Base-by-base conservation (phyloP, 805 yeast genomes). In the Wickerhamomyces bovis region DNA sequence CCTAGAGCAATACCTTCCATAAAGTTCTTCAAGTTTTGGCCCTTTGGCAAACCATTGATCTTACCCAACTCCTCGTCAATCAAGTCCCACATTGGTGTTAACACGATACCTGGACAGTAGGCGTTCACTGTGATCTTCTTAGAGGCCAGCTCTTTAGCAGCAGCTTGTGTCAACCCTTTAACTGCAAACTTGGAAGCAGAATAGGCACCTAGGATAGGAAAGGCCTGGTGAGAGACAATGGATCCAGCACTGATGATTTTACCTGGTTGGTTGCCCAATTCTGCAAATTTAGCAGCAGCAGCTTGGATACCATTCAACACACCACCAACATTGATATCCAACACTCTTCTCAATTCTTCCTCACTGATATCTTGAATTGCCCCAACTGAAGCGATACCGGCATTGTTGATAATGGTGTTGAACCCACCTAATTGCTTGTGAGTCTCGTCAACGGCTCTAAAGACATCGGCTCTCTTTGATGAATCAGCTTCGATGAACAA, bases 61-160 rank as follows among this genome's bases (percentile, higher is more conserved):
- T 52, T 57, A 28, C 58, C 52, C 48, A 63, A 45, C 50, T 55
- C 48, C 20, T 48, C 48, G 50, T 63, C 67, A 33, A 63, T 58
- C 28, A 56, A 46, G 42, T 63, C 67, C 61, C 66, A 58, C 64
- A 70, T 60, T 49, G 68, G 67, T 1, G 74, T 69, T n/a, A 61
- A 52, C n/a, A 68, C 71, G 44, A 65, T 63, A 30, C 72, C 74
- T 18, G 73, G 73, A 48, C 67, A 66, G 47, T 68, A 64, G 4
- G 65, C 52, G 49, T 70, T 70, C 15, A 69, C 68, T n/a, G 69
- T 63, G 46, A 70, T 66, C 42, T 65, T 62, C 30, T 63, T 45
- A 7, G 55, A 45, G 0, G 71, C 71, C 48, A 64, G 54, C 48
- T 70, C 74, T 42, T 64, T 58, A 5, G 75, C 71, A 46, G 68